Conservation (phyloP, 1,139 yeast species). For the Suhomyces terraborum region DNA sequence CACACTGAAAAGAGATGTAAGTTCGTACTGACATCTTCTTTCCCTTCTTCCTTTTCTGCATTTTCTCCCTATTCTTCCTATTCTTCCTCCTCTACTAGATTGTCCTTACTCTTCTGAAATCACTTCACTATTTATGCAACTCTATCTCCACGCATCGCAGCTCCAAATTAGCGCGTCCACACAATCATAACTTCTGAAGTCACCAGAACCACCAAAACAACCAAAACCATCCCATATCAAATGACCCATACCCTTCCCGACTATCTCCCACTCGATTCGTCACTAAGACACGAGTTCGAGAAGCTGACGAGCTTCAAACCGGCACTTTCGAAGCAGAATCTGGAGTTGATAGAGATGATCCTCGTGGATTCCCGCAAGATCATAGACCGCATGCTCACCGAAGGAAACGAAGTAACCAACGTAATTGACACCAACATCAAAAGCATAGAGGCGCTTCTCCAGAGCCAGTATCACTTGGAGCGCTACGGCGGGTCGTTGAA, state of each 20-base stretch:
- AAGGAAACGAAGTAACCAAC: conserved; percentile 7
- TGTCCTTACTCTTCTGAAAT: too few species aligned
- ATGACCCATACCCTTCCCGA: conserved; percentile 14
- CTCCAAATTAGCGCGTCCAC: neutral
- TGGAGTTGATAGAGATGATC: conserved; percentile 13
- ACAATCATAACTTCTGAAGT: too few species aligned
- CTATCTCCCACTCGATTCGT: conserved; percentile 18
- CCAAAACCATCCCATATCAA: neutral
- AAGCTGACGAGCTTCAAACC: conserved; percentile 12
- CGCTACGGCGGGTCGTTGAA: conserved; percentile 13
- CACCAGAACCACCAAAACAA: neutral
- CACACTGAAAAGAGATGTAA: too few species aligned
- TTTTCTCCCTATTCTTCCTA: too few species aligned
- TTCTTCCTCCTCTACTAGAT: too few species aligned
- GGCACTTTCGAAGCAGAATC: conserved; percentile 11
- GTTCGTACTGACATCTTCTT: too few species aligned
- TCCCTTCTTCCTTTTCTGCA: too few species aligned
- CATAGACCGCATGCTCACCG: conserved; percentile 15
- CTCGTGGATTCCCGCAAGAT: conserved; percentile 12
- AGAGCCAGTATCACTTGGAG: conserved; percentile 3
- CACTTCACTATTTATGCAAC: too few species aligned
- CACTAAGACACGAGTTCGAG: conserved; percentile 15
- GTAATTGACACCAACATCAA: conserved; percentile 5
- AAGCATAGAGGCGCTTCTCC: conserved; percentile 7
- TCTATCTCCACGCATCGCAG: too few species aligned